Percentiles rank a stretch among this genome's conserved stretches.
phyloP scores from a whole-genome alignment of 2,329 filamentous ascomycete genomes.

The Xylariomycetidae sp. region DNA sequence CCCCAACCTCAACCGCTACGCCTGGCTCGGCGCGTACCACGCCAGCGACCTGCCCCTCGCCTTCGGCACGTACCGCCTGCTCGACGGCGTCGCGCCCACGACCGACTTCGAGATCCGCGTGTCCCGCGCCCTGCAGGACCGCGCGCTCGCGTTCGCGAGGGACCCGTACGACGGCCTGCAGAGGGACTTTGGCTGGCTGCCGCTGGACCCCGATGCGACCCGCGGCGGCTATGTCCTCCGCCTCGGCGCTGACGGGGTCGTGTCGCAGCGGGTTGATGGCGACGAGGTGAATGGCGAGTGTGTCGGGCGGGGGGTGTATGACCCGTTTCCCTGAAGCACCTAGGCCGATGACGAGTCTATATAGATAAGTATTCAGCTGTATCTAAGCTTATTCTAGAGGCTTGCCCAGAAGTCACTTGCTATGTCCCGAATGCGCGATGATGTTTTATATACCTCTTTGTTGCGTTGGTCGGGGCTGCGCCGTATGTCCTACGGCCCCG shows the following conservation, averaged over 20 bases:
- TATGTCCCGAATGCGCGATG: too few relatives aligned
- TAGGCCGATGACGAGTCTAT: too few relatives aligned
- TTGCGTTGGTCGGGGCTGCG: too few relatives aligned
- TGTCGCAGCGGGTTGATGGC: conserved; percentile 17
- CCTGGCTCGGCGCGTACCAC: conserved; percentile 40
- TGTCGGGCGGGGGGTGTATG: too few relatives aligned
- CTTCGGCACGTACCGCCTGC: conserved; percentile 32
- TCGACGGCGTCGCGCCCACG: conserved; percentile 17
- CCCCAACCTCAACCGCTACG: conserved; percentile 32
- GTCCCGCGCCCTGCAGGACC: conserved; percentile 22
- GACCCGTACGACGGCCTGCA: conserved; percentile 21
- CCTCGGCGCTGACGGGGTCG: conserved; percentile 20
- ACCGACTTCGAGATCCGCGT: conserved; percentile 19
- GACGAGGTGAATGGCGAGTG: conserved; percentile 22
- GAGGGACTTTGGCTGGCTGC: conserved; percentile 7
- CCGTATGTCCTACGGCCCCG: too few relatives aligned
- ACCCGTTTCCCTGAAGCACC: too few relatives aligned
- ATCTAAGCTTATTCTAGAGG: too few relatives aligned
- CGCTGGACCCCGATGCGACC: conserved; percentile 3
- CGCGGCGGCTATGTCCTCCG: conserved; percentile 18
- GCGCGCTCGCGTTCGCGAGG: conserved; percentile 20
- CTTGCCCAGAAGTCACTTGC: too few relatives aligned
- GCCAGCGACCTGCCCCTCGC: conserved; percentile 31
- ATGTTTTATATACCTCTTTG: too few relatives aligned
- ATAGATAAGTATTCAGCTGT: too few relatives aligned